These are phyloP conservation scores for Mrakia gelida DNA, from an alignment of 768 basidiomycete species.

Conservation along the genomic window DNA sequence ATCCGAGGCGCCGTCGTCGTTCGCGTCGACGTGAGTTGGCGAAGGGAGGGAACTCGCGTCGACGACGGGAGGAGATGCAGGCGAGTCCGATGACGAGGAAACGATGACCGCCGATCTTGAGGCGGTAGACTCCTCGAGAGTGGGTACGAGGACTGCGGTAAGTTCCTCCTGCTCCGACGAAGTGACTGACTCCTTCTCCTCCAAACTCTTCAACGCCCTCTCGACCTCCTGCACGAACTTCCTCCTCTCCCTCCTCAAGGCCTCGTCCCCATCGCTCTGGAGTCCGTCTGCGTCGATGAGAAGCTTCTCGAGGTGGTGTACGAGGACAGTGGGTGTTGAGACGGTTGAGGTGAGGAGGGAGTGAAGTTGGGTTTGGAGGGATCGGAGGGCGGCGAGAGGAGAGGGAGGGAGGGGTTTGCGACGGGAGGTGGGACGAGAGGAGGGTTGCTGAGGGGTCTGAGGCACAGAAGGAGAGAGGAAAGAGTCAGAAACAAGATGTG, in stretches of 20 bases:
- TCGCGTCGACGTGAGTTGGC: too few species aligned
- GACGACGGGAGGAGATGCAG: background rate
- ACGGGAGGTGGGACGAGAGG: background rate
- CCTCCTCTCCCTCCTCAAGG: constrained; percentile 11
- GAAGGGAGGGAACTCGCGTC: background rate
- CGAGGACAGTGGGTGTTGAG: background rate
- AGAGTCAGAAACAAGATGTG: background rate
- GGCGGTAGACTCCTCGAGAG: background rate
- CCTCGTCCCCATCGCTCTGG: constrained; percentile 5
- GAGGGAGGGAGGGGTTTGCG: constrained; percentile 18
- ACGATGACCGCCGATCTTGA: background rate
- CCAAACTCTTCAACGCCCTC: background rate
- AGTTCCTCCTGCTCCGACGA: background rate
- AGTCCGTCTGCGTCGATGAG: constrained; percentile 6
- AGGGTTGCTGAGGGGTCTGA: constrained; percentile 16
- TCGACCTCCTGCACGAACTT: constrained; percentile 15
- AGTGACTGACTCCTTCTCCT: background rate
- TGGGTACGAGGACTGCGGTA: background rate
- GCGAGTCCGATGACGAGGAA: background rate
- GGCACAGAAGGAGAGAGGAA: background rate
- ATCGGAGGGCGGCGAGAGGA: constrained; percentile 6
- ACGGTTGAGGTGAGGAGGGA: background rate
- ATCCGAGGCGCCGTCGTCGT: background rate
- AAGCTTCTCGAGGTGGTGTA: constrained; percentile 14
- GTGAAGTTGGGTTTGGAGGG: background rate